These are phyloP conservation scores for Gossypium arboreum DNA, from an alignment of 345 rosid genomes.

Conservation along the genomic window DNA sequence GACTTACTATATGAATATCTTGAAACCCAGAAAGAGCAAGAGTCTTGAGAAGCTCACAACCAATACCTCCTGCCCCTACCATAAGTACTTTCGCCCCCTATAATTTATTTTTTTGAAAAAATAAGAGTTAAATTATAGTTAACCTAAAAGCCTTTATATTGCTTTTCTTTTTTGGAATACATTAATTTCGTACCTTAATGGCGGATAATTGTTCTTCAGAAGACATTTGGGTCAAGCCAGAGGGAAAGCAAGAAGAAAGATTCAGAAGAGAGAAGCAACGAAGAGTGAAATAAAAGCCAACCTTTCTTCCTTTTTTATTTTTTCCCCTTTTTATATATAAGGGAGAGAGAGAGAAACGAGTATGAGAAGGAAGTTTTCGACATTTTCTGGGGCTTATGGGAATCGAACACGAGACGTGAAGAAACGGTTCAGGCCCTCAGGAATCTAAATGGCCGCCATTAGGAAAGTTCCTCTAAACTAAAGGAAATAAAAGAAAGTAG, in stretches of 20 bases:
- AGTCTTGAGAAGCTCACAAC: constrained; percentile 96
- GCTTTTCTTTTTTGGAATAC: not conserved
- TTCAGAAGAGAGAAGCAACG: constrained; percentile 11
- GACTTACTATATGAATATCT: constrained; percentile 91
- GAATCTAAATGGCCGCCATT: not conserved
- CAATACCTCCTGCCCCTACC: constrained; percentile 99
- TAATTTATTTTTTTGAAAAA: constrained; percentile 8
- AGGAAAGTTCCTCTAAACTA: not conserved
- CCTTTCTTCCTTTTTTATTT: not conserved
- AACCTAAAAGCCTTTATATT: not conserved
- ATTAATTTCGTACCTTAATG: constrained; percentile 46
- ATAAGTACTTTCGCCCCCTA: constrained; percentile 94
- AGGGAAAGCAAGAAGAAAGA: constrained; percentile 20
- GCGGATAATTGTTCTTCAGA: constrained; percentile 41
- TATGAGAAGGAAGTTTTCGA: no score
- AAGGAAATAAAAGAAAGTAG: no score
- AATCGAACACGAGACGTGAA: no score
- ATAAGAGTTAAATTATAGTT: not conserved
- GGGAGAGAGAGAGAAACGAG: no score
- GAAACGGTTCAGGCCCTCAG: not conserved
- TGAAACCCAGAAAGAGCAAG: constrained; percentile 89
- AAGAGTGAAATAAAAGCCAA: constrained; percentile 11
- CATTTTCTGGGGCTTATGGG: no score
- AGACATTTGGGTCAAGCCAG: constrained; percentile 39
- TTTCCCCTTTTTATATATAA: no score